phyloP scores from a whole-genome alignment of 371 early-diverging fungal genomes.

The Ordospora pajunii region DNA sequence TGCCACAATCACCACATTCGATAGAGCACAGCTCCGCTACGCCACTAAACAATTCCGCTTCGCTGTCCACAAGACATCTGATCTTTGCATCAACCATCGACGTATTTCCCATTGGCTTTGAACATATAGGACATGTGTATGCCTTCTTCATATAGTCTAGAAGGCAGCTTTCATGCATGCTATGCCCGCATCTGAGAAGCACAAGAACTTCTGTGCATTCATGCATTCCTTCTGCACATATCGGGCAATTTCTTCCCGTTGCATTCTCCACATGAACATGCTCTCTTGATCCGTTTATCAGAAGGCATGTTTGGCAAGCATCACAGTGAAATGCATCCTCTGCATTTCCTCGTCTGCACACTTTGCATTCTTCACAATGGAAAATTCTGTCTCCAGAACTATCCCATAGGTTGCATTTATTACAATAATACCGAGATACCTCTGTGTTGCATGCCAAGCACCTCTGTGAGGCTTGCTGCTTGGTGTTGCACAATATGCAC shows the following conservation, averaged over 20 bases:
- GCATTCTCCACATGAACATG: slow-evolving; percentile 85
- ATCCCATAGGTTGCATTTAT: slow-evolving; percentile 81
- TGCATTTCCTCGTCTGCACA: slow-evolving; percentile 77
- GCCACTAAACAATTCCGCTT: too few species aligned
- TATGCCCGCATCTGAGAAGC: slow-evolving; percentile 78
- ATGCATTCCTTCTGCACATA: slow-evolving; percentile 88
- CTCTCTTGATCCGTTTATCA: slow-evolving; percentile 65
- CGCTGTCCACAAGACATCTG: slow-evolving; percentile 59
- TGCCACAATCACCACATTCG: not conserved
- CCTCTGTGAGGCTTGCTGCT: slow-evolving; percentile 69
- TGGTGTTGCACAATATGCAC: slow-evolving; percentile 74
- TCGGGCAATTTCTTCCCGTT: slow-evolving; percentile 80
- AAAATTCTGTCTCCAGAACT: slow-evolving; percentile 70
- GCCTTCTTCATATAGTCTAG: slow-evolving; percentile 70
- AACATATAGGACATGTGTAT: slow-evolving; percentile 88
- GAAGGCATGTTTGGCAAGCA: slow-evolving; percentile 81
- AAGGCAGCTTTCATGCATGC: slow-evolving; percentile 78
- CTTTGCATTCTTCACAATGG: slow-evolving; percentile 79
- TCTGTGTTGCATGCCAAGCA: slow-evolving; percentile 67
- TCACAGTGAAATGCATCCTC: slow-evolving; percentile 74
- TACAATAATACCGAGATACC: slow-evolving; percentile 75
- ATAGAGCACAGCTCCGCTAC: too few species aligned
- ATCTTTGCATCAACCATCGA: slow-evolving; percentile 69
- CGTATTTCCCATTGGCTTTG: slow-evolving; percentile 78
- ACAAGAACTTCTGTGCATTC: slow-evolving; percentile 69